Evolutionary conservation across 129 eudicot genomes (phyloP).

Genomic region (Apium graveolens): DNA sequence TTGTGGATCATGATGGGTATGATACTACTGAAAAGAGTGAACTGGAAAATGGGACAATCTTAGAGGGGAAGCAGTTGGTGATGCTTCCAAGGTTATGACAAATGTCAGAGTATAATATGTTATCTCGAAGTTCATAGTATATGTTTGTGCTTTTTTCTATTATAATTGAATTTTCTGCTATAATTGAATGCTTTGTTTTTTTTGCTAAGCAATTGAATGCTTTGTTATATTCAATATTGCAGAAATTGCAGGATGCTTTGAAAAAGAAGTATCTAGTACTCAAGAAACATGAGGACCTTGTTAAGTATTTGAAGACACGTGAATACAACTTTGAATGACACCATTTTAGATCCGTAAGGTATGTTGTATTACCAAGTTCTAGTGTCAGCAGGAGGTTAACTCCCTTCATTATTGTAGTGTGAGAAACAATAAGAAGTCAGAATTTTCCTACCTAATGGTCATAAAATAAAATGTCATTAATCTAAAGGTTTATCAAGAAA

Average conservation of each 20-base stretch:
- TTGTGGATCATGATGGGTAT: slow-evolving; percentile 27
- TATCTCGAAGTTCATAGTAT: background rate
- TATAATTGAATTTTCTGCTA: slow-evolving; percentile 2
- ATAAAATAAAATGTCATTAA: background rate
- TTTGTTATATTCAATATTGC: slow-evolving; percentile 19
- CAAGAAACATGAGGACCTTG: slow-evolving; percentile 64
- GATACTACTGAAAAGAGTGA: slow-evolving; percentile 18
- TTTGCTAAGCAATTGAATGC: slow-evolving; percentile 6
- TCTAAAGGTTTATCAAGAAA: background rate
- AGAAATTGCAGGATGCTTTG: slow-evolving; percentile 73
- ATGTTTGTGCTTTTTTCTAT: background rate
- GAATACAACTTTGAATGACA: background rate
- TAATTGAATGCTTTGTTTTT: no score
- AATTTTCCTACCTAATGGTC: background rate
- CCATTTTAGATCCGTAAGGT: background rate
- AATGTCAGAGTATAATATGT: background rate
- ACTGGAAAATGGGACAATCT: slow-evolving; percentile 31
- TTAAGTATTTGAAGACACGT: slow-evolving; percentile 33
- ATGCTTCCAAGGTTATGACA: slow-evolving; percentile 42
- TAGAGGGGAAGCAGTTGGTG: slow-evolving; percentile 25
- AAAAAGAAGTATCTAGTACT: slow-evolving; percentile 41
- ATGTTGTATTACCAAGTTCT: background rate
- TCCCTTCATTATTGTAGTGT: background rate
- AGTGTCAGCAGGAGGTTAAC: background rate
- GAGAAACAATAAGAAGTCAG: background rate